These are phyloP conservation scores for Cupressus sempervirens DNA, from an alignment of 75 land plant genomes.

Conservation along the genomic window DNA sequence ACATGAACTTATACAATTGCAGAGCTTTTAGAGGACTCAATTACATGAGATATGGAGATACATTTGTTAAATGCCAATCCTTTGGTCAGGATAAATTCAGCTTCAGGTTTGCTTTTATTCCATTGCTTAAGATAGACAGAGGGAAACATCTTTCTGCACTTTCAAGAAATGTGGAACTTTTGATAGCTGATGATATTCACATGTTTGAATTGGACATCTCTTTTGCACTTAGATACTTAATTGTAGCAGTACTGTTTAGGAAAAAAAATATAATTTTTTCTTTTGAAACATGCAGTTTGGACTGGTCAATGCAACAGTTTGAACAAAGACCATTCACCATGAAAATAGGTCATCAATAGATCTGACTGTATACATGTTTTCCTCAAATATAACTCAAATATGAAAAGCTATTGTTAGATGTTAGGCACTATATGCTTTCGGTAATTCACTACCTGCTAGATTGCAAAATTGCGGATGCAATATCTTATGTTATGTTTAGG, in stretches of 20 bases:
- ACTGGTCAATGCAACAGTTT: neutral
- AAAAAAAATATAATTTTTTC: neutral
- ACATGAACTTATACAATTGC: conserved; percentile 12
- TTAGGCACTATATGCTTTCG: neutral
- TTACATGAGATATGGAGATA: conserved; percentile 90
- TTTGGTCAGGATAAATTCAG: conserved; percentile 36
- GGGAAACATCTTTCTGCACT: neutral
- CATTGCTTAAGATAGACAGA: neutral
- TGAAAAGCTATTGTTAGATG: neutral
- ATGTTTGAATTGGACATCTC: neutral
- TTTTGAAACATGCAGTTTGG: neutral
- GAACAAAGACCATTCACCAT: neutral
- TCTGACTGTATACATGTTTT: neutral
- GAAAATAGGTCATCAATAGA: neutral
- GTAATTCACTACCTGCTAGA: neutral
- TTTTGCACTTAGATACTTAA: neutral
- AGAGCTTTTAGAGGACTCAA: conserved; percentile 71
- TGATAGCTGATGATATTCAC: neutral
- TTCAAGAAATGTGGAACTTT: neutral
- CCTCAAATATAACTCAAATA: neutral
- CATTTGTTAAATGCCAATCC: conserved; percentile 62
- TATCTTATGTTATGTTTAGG: too few relatives aligned
- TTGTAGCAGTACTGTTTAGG: neutral
- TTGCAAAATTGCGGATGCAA: neutral
- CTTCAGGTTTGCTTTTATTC: conserved; percentile 39